phyloP scores from a whole-genome alignment of 441 rosid species.

The Metrosideros polymorpha region DNA sequence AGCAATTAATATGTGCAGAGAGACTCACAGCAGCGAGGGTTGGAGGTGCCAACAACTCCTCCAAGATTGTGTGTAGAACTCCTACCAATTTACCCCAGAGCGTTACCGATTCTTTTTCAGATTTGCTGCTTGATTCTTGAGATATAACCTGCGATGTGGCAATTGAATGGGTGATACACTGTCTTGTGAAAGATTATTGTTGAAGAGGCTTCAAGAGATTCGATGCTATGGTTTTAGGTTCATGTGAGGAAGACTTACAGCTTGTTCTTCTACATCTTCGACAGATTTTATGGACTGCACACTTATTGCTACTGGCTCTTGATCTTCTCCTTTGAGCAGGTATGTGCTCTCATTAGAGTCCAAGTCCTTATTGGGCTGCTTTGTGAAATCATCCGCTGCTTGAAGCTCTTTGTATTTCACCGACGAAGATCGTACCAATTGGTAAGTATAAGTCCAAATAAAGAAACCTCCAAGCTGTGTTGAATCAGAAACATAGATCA shows the following conservation, averaged over 20 bases:
- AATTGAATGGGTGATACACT: background rate
- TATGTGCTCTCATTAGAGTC: background rate
- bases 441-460: background rate
- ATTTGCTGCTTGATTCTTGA: background rate
- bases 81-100: background rate
- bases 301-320: background rate
- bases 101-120: background rate
- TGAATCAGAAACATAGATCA: background rate
- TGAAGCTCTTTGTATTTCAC: background rate
- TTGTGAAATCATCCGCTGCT: background rate
- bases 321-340: background rate
- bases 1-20: background rate
- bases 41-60: slow-evolving; percentile 7
- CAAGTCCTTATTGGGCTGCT: background rate
- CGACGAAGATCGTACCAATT: background rate
- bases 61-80: background rate
- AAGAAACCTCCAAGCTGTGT: background rate
- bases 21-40: slow-evolving; percentile 2
- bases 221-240: background rate
- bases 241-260: background rate
- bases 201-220: background rate
- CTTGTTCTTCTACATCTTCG: background rate
- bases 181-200: background rate
- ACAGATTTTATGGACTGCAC: background rate
- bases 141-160: background rate